A percentile compares a stretch with the other conserved stretches of the same genome.
These are phyloP conservation scores for Rhipidocladum racemiflorum DNA, from an alignment of 176 grass and related monocot species.

Conservation along the genomic window DNA sequence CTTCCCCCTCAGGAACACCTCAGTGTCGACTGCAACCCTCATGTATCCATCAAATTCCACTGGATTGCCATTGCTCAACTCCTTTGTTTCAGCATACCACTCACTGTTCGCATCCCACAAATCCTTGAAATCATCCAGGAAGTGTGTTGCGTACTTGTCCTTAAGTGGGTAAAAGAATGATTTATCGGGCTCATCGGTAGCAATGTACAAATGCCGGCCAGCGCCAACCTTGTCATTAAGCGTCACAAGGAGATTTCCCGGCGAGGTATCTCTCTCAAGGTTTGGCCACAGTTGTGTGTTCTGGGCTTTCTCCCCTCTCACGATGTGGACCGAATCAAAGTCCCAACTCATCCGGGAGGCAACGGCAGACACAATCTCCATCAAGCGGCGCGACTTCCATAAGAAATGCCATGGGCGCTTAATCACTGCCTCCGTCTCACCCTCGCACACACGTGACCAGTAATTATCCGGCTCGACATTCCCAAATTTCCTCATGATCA, in stretches of 20 bases:
- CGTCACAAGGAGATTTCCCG: conserved; percentile 50
- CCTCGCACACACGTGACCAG: conserved; percentile 90
- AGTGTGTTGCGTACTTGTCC: conserved; percentile 58
- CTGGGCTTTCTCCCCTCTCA: conserved; percentile 79
- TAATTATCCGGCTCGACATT: conserved; percentile 72
- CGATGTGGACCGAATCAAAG: conserved; percentile 72
- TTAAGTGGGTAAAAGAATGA: conserved; percentile 79
- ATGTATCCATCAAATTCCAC: conserved; percentile 95
- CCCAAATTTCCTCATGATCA: conserved; percentile 93
- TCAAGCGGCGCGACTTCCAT: conserved; percentile 84
- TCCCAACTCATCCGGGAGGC: conserved; percentile 84
- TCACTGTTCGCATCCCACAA: conserved; percentile 81
- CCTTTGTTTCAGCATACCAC: conserved; percentile 86
- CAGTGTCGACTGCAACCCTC: conserved; percentile 89
- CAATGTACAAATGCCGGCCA: conserved; percentile 73
- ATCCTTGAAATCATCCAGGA: conserved; percentile 83
- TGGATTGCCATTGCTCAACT: conserved; percentile 63
- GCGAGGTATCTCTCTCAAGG: conserved; percentile 70
- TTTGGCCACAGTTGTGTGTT: conserved; percentile 80
- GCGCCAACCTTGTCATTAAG: conserved; percentile 77
- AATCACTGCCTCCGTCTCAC: conserved; percentile 73
- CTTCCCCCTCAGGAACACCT: conserved; percentile 87
- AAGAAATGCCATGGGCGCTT: conserved; percentile 85
- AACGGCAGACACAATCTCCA: conserved; percentile 87
- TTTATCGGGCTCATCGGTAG: conserved; percentile 68